Percentiles rank a stretch among this genome's conserved stretches.
These are phyloP conservation scores for Delonix regia DNA, from an alignment of 306 rosid species.

Conservation along the genomic window DNA sequence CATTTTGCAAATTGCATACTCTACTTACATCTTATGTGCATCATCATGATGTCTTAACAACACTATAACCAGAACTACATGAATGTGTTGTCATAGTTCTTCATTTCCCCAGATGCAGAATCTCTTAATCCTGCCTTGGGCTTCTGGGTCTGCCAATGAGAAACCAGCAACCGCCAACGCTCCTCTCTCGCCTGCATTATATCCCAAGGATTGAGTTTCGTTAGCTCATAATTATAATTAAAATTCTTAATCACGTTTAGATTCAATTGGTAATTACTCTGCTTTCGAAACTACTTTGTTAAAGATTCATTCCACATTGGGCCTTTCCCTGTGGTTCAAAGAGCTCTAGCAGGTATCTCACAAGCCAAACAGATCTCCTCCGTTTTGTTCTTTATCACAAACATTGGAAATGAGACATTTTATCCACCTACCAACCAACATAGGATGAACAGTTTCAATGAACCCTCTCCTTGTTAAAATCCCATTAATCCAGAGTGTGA, in stretches of 20 bases:
- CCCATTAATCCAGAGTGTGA: background rate
- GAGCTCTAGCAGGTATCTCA: no score
- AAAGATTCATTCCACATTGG: no score
- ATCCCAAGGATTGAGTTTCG: background rate
- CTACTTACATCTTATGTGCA: constrained; percentile 10
- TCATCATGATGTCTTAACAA: constrained; percentile 1
- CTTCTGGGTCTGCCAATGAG: constrained; percentile 34
- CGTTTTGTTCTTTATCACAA: no score
- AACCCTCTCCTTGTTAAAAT: no score
- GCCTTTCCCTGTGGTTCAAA: no score
- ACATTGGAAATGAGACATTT: no score
- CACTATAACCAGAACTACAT: constrained; percentile 10
- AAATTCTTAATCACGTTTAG: no score
- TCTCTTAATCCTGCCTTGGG: constrained; percentile 28
- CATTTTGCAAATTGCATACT: background rate
- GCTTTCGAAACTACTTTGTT: background rate
- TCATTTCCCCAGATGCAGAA: background rate
- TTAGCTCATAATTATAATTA: background rate
- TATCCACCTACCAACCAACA: background rate
- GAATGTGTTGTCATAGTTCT: background rate
- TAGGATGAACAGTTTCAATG: background rate
- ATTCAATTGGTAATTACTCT: background rate
- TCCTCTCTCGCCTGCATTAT: constrained; percentile 51
- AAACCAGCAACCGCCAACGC: constrained; percentile 52
- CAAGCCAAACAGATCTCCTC: no score